These are phyloP conservation scores for Marvania coccoides DNA, from an alignment of 139 green algal species.

Conservation along the genomic window DNA sequence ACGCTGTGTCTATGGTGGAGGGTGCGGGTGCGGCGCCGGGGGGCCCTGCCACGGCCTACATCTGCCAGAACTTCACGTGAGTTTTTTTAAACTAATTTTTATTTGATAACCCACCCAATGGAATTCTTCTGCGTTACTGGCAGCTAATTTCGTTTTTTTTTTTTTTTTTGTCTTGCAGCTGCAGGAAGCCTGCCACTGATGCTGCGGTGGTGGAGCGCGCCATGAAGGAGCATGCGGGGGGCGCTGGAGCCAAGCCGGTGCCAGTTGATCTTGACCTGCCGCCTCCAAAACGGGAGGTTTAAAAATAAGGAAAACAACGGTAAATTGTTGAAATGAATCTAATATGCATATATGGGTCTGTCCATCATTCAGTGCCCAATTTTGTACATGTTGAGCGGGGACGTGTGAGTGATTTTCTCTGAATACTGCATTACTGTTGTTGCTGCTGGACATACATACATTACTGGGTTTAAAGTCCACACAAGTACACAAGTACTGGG, in stretches of 20 bases:
- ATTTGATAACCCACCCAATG: no score
- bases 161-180: conserved; percentile 70
- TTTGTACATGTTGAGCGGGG: neutral
- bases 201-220: conserved; percentile 31
- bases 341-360: no score
- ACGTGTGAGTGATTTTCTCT: neutral
- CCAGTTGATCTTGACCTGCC: neutral
- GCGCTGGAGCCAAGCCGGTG: neutral
- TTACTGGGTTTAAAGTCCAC: no score
- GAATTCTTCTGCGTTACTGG: neutral
- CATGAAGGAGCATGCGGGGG: conserved; percentile 14
- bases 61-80: conserved; percentile 68
- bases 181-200: conserved; percentile 47
- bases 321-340: no score
- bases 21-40: neutral
- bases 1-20: conserved; percentile 52
- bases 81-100: no score
- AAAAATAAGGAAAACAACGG: no score
- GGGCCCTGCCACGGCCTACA: conserved; percentile 8
- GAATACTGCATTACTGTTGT: neutral
- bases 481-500: no score
- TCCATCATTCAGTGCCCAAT: neutral
- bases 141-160: neutral
- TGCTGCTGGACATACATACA: neutral
- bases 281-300: no score